Percentiles rank a stretch among this genome's conserved stretches.
phyloP scores from a whole-genome alignment of 2,329 filamentous ascomycete species.

The Cytospora chrysosperma region DNA sequence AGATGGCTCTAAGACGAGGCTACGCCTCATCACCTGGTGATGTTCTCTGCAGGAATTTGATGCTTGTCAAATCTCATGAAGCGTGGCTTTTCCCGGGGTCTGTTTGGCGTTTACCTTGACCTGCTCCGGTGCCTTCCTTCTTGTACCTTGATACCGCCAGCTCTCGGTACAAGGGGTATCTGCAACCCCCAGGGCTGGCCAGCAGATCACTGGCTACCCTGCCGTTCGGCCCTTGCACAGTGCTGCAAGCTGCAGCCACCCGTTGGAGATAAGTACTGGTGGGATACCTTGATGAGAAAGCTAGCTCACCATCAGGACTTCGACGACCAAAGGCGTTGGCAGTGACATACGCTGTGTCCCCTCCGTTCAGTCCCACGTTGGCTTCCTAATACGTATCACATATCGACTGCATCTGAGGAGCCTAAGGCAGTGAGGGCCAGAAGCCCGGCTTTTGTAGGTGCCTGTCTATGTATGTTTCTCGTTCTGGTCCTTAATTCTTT shows the following conservation, averaged over 20 bases:
- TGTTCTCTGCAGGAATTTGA: neutral
- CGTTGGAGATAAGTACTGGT: slow-evolving; percentile 8
- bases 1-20: neutral
- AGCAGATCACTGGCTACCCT: slow-evolving; percentile 4
- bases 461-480: slow-evolving; percentile 5
- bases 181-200: slow-evolving; percentile 8
- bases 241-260: slow-evolving; percentile 20
- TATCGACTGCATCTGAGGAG: slow-evolving; percentile 5
- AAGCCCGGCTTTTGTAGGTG: slow-evolving; percentile 7
- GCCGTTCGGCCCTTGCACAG: slow-evolving; percentile 7
- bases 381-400: slow-evolving; percentile 1
- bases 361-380: slow-evolving; percentile 4
- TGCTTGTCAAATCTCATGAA: neutral
- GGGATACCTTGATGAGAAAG: neutral
- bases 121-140: neutral
- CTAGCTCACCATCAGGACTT: slow-evolving; percentile 8
- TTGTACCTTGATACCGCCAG: slow-evolving; percentile 2
- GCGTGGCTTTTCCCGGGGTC: neutral
- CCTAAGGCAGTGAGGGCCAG: slow-evolving; percentile 8
- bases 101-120: neutral
- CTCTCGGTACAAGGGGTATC: neutral
- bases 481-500: slow-evolving; percentile 6
- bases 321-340: slow-evolving; percentile 3
- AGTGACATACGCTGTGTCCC: slow-evolving; percentile 20
- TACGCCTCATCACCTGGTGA: neutral